Conservation (phyloP, 164 flowering plant species). For the Nymphaea thermarum region DNA sequence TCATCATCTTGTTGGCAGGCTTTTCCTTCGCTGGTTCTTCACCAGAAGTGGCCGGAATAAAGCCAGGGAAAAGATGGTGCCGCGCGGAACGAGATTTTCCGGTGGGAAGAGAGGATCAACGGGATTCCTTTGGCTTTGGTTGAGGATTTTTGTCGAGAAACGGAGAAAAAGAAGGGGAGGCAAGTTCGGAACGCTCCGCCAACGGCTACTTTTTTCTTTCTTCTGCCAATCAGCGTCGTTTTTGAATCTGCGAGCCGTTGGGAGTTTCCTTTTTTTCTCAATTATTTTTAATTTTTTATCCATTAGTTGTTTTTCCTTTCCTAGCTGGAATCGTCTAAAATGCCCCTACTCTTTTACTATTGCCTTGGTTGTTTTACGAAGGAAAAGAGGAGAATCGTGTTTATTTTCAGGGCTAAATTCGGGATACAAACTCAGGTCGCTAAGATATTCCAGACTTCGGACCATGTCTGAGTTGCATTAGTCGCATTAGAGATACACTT, state of each 20-base stretch:
- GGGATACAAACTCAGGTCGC: too few species aligned
- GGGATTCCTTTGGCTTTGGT: conserved; percentile 22
- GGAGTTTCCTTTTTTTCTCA: background rate
- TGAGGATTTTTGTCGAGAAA: background rate
- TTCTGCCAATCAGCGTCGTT: background rate
- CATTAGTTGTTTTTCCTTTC: too few species aligned
- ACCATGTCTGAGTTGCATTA: too few species aligned
- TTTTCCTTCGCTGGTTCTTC: too few species aligned
- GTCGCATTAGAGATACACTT: too few species aligned
- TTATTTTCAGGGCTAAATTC: too few species aligned
- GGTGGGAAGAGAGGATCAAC: conserved; percentile 3
- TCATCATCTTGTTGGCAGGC: background rate
- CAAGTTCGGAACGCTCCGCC: conserved; percentile 23
- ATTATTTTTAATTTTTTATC: too few species aligned
- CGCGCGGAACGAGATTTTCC: background rate
- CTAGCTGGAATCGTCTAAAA: too few species aligned
- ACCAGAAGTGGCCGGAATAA: background rate
- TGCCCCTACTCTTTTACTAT: too few species aligned
- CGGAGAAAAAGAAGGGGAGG: background rate
- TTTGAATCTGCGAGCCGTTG: conserved; percentile 2
- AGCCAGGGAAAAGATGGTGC: background rate
- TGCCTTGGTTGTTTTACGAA: too few species aligned
- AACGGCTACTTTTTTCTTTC: conserved; percentile 48
- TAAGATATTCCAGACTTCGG: too few species aligned
- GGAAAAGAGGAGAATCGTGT: too few species aligned